phyloP scores from a whole-genome alignment of 306 rosid genomes.

The Cucurbita pepo region DNA sequence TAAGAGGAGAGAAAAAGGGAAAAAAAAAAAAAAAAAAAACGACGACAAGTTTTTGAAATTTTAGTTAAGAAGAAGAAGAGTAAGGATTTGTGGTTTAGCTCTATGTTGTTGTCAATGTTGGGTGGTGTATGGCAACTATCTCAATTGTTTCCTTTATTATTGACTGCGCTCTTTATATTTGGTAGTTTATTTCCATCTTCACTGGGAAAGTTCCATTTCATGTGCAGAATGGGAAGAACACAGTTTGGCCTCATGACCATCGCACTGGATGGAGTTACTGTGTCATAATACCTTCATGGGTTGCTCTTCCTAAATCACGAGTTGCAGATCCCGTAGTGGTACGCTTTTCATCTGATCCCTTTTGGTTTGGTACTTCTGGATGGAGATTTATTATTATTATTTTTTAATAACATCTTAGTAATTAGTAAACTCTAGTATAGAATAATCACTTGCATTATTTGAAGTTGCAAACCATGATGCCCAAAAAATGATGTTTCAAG shows the following conservation, averaged over 20 bases:
- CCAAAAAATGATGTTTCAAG: neutral
- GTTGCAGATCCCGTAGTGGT: slow-evolving; percentile 65
- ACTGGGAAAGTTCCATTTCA: neutral
- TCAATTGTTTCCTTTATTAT: neutral
- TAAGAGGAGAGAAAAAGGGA: too few species aligned
- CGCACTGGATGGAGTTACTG: slow-evolving; percentile 67
- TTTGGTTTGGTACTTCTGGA: neutral
- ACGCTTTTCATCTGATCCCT: neutral
- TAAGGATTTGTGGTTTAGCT: neutral
- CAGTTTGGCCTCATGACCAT: slow-evolving; percentile 72
- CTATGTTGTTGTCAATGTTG: neutral
- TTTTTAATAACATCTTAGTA: neutral
- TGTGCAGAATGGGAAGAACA: slow-evolving; percentile 41
- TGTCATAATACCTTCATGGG: slow-evolving; percentile 65
- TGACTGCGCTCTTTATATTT: neutral
- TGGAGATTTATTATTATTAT: neutral
- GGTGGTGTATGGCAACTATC: neutral
- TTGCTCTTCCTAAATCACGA: slow-evolving; percentile 32
- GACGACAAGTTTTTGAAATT: neutral
- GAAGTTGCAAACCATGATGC: neutral
- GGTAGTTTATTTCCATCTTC: neutral
- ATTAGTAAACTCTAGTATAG: neutral
- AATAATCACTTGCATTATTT: neutral
- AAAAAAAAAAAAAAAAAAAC: neutral
- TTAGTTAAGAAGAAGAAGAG: neutral